phyloP scores from a whole-genome alignment of 495 filamentous ascomycete species.

The Neurospora sp. region DNA sequence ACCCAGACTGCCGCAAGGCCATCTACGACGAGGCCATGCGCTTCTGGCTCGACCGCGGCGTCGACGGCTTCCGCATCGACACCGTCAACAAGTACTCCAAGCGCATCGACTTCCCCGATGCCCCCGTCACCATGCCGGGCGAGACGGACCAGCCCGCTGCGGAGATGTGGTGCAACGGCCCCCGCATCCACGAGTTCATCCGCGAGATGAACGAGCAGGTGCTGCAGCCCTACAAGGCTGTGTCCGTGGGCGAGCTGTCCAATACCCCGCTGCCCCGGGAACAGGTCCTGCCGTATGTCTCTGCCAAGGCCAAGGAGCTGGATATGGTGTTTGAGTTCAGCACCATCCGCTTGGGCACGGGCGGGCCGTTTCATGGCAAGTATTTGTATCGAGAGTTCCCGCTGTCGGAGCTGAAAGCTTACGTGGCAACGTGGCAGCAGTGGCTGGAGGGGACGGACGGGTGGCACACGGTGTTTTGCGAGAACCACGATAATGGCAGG shows the following conservation, averaged over 20 bases:
- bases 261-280: constrained; percentile 37
- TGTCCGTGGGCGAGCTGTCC: constrained; percentile 59
- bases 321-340: constrained; percentile 66
- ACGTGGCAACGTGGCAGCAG: constrained; percentile 47
- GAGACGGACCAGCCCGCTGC: constrained; percentile 30
- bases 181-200: constrained; percentile 51
- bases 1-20: constrained; percentile 44
- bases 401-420: constrained; percentile 43
- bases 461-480: constrained; percentile 60
- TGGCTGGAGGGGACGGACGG: constrained; percentile 50
- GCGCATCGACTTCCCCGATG: constrained; percentile 46
- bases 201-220: constrained; percentile 44
- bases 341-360: constrained; percentile 46
- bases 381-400: constrained; percentile 18
- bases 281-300: constrained; percentile 46
- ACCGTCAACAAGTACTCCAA: constrained; percentile 59
- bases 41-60: constrained; percentile 57
- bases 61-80: constrained; percentile 60
- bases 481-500: constrained; percentile 58
- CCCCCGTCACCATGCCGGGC: constrained; percentile 34
- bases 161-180: constrained; percentile 49
- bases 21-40: constrained; percentile 48
- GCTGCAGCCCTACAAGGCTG: constrained; percentile 46
- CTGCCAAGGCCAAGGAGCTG: constrained; percentile 43
- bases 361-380: constrained; percentile 9